These are phyloP conservation scores for Penicillium daleae DNA, from an alignment of 495 filamentous ascomycete genomes.

Conservation along the genomic window DNA sequence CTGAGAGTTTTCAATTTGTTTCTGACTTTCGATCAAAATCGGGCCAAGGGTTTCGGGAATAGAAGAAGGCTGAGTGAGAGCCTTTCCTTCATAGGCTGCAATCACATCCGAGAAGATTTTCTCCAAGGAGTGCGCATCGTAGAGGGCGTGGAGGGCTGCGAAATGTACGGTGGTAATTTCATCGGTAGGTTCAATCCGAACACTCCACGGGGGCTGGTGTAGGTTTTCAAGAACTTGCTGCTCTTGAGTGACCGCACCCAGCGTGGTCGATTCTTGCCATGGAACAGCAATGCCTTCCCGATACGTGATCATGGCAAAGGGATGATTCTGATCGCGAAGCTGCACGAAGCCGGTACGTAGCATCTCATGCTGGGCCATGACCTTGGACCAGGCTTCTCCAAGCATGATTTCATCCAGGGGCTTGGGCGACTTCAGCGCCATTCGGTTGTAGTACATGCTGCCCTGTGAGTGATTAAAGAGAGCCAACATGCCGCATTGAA, in stretches of 20 bases:
- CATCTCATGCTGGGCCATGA: slow-evolving; percentile 64
- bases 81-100: slow-evolving; percentile 36
- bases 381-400: slow-evolving; percentile 58
- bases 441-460: slow-evolving; percentile 80
- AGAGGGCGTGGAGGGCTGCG: slow-evolving; percentile 73
- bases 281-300: slow-evolving; percentile 38
- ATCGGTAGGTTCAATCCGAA: slow-evolving; percentile 36
- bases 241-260: slow-evolving; percentile 19
- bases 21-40: slow-evolving; percentile 52
- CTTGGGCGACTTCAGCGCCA: slow-evolving; percentile 59
- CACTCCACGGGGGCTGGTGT: slow-evolving; percentile 52
- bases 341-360: slow-evolving; percentile 72
- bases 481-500: slow-evolving; percentile 83
- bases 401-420: slow-evolving; percentile 56
- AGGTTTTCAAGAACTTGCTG: slow-evolving; percentile 38
- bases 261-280: slow-evolving; percentile 38
- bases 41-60: slow-evolving; percentile 50
- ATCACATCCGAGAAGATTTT: slow-evolving; percentile 60
- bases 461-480: slow-evolving; percentile 68
- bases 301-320: slow-evolving; percentile 72
- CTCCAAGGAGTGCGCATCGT: slow-evolving; percentile 73
- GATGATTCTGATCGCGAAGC: slow-evolving; percentile 45
- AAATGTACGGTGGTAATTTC: slow-evolving; percentile 43
- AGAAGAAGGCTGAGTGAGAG: slow-evolving; percentile 19
- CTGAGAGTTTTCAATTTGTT: slow-evolving; percentile 37